These are phyloP conservation scores for Penicillium angulare DNA, from an alignment of 495 filamentous ascomycete species.

Conservation along the genomic window DNA sequence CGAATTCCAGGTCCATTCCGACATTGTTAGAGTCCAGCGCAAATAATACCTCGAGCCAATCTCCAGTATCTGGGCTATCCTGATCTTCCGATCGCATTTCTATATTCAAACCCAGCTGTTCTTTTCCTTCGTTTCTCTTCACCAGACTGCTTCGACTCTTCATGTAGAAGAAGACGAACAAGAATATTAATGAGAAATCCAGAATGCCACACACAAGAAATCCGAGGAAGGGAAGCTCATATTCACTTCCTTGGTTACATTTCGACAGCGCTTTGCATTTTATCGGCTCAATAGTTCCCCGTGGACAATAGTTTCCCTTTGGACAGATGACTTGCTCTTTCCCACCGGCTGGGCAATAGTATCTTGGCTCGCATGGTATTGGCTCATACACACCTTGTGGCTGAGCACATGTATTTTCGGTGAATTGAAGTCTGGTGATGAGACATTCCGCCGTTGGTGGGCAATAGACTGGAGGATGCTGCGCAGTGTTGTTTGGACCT, in stretches of 20 bases:
- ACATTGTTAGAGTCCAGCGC: too few species aligned
- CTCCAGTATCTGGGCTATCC: too few species aligned
- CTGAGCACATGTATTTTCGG: neutral
- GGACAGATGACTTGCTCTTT: neutral
- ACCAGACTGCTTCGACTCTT: too few species aligned
- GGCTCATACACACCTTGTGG: neutral
- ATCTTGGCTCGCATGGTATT: neutral
- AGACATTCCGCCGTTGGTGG: neutral
- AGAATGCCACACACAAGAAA: too few species aligned
- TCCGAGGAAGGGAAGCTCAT: neutral
- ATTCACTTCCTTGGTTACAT: neutral
- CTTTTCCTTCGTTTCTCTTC: too few species aligned
- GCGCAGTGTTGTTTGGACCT: neutral
- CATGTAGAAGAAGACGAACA: too few species aligned
- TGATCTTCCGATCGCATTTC: too few species aligned
- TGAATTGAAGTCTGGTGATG: neutral
- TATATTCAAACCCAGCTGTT: too few species aligned
- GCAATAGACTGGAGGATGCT: neutral
- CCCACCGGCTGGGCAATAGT: neutral
- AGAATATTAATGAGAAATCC: too few species aligned
- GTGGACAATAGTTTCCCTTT: neutral
- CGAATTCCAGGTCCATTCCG: too few species aligned
- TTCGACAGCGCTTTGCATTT: neutral
- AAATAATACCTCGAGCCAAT: too few species aligned
- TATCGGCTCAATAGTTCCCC: neutral